Base-by-base conservation (phyloP, 2,329 filamentous ascomycete genomes). In the Claviceps arundinis region DNA sequence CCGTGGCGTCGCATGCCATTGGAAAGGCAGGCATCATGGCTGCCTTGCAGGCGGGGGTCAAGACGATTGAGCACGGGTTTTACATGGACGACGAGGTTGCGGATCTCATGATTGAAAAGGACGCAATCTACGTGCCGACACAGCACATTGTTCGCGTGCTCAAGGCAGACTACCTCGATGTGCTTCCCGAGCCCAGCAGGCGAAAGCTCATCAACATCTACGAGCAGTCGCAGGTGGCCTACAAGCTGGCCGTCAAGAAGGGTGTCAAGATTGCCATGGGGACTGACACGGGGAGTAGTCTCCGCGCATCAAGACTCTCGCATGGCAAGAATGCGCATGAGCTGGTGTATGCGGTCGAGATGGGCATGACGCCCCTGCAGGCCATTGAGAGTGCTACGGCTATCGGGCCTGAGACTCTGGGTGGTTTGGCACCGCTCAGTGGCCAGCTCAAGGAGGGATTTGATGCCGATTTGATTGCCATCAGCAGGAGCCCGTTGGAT, bases 371-470 rank as follows among this genome's bases (percentile, higher is more conserved):
- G 4, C 68, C 71, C 3, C 58, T 78, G 45, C 61, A 74, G 58
- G 73, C 74, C 6, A 76, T 79, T 54, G 72, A 77, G 59, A 70
- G 72, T 34, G 72, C 68, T 4, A 77, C 75, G 5, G 71, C 56
- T n/a, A 60, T 58, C 48, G 72, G 67, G 1, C 71, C 73, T 14
- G 59, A 72, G 47, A 73, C 66, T 2, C 59, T 75, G 1, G 71
- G 69, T 1, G 63, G 59, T 0, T 67, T 71, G 56, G 73, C 70
- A 5, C 72, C 71, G 1, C 67, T 67, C 58, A 69, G 70, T 4
- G 73, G 73, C 0, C 68, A 73, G 61, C 51, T 76, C 42, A 72
- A 67, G 59, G 66, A 57, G 19, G 72, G 72, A 1, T 75, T 73
- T 47, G 72, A 75, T 59, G 73, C 73, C 0, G 73, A 75, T 54